phyloP scores from a whole-genome alignment of 1,139 yeast genomes.

The Geotrichum histeridarum region DNA sequence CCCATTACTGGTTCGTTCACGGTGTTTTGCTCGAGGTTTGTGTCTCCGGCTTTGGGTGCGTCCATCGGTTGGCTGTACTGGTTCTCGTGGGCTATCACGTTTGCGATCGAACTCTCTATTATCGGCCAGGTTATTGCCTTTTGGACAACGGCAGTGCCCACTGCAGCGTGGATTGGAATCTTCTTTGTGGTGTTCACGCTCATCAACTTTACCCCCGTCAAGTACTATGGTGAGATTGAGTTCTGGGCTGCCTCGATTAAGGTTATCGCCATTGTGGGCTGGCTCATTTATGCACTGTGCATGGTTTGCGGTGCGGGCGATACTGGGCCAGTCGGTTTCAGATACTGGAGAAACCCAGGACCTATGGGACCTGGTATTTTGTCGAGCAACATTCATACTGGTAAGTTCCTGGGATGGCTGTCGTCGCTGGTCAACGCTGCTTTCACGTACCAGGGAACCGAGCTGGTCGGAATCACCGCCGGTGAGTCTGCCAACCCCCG shows the following conservation, averaged over 20 bases:
- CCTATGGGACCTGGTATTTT: slow-evolving; percentile 50
- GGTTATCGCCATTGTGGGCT: slow-evolving; percentile 50
- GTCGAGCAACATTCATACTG: slow-evolving; percentile 33
- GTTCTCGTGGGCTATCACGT: slow-evolving; percentile 60
- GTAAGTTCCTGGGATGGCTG: slow-evolving; percentile 51
- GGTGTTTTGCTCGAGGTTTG: slow-evolving; percentile 54
- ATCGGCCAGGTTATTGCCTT: slow-evolving; percentile 53
- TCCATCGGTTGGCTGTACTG: slow-evolving; percentile 59
- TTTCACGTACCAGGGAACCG: slow-evolving; percentile 66
- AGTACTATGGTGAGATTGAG: slow-evolving; percentile 59
- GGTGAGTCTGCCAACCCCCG: slow-evolving; percentile 61
- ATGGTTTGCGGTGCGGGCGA: slow-evolving; percentile 58
- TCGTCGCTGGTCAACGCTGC: slow-evolving; percentile 55
- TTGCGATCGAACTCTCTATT: slow-evolving; percentile 59
- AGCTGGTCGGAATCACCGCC: slow-evolving; percentile 58
- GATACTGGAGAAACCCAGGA: slow-evolving; percentile 40
- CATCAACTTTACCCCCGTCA: slow-evolving; percentile 53
- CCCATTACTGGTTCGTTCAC: slow-evolving; percentile 63
- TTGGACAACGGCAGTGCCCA: slow-evolving; percentile 55
- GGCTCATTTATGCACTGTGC: slow-evolving; percentile 55
- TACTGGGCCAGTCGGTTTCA: slow-evolving; percentile 45
- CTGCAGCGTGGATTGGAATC: slow-evolving; percentile 54
- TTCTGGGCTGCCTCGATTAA: slow-evolving; percentile 62
- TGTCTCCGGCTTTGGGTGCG: slow-evolving; percentile 58
- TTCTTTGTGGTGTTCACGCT: slow-evolving; percentile 53